These are phyloP conservation scores for Dothideomycetes sp. DNA, from an alignment of 2,329 filamentous ascomycete genomes.

Conservation along the genomic window DNA sequence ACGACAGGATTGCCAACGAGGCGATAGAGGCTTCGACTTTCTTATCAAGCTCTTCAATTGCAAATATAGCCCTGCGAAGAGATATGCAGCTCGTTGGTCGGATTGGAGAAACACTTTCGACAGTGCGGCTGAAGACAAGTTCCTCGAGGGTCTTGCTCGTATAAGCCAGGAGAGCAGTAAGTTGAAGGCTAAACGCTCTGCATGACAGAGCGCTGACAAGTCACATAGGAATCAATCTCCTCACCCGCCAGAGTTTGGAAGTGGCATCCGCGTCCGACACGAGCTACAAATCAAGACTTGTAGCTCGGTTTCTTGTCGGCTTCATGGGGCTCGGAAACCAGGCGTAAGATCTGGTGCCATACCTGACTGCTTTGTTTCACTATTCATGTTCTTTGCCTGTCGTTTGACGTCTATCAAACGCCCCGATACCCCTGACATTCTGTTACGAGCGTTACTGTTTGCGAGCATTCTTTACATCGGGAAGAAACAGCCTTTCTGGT, in stretches of 20 bases:
- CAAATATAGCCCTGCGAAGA: slow-evolving; percentile 34
- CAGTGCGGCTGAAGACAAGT: slow-evolving; percentile 6
- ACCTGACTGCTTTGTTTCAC: neutral
- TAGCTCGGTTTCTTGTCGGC: slow-evolving; percentile 31
- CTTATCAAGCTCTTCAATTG: slow-evolving; percentile 34
- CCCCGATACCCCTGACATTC: no score
- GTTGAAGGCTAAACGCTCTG: slow-evolving; percentile 7
- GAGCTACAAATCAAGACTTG: slow-evolving; percentile 30
- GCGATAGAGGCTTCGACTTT: slow-evolving; percentile 33
- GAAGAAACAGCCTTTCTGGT: no score
- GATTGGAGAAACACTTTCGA: slow-evolving; percentile 5
- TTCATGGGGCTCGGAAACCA: slow-evolving; percentile 14
- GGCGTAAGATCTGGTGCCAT: no score
- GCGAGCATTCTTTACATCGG: no score
- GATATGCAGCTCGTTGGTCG: slow-evolving; percentile 3
- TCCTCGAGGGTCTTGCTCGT: slow-evolving; percentile 18
- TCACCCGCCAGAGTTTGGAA: slow-evolving; percentile 24
- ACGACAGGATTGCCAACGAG: slow-evolving; percentile 28
- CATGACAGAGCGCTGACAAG: no score
- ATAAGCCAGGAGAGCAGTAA: slow-evolving; percentile 33
- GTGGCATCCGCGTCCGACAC: slow-evolving; percentile 27
- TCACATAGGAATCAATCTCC: slow-evolving; percentile 25
- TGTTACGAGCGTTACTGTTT: no score
- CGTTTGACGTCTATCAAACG: no score
- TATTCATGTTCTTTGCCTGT: neutral